Evolutionary conservation across 306 rosid genomes (phyloP).

Genomic region (Ormosia emarginata): DNA sequence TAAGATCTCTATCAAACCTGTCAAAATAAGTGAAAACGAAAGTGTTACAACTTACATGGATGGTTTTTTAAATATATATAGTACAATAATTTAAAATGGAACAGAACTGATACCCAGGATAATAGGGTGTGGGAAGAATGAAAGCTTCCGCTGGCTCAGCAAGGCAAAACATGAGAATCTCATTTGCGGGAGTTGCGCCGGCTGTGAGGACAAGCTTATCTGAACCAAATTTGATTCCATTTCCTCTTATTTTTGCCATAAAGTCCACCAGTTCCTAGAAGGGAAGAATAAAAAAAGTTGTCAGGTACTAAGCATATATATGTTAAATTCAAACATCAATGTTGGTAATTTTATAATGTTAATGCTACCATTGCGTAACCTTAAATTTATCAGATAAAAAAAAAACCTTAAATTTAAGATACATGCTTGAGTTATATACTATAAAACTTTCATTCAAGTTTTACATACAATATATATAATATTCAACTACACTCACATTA

Average conservation of each 20-base stretch:
- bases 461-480: too few species aligned
- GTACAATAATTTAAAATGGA: background rate
- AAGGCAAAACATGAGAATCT: constrained; percentile 80
- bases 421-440: too few species aligned
- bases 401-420: too few species aligned
- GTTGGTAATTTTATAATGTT: background rate
- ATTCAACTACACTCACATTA: too few species aligned
- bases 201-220: constrained; percentile 75
- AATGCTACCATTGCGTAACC: too few species aligned
- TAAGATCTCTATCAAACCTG: constrained; percentile 85
- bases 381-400: too few species aligned
- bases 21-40: background rate
- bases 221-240: constrained; percentile 37
- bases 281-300: background rate
- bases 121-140: constrained; percentile 86
- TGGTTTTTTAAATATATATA: too few species aligned
- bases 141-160: constrained; percentile 82
- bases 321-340: background rate
- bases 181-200: constrained; percentile 88
- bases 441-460: too few species aligned
- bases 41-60: too few species aligned
- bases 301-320: too few species aligned
- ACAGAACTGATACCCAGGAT: constrained; percentile 62
- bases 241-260: constrained; percentile 66
- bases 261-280: constrained; percentile 58